Percentiles rank a stretch among this genome's conserved stretches.
Evolutionary conservation across 2,329 filamentous ascomycete genomes (phyloP).

Genomic region (Daldinia eschscholtzii): DNA sequence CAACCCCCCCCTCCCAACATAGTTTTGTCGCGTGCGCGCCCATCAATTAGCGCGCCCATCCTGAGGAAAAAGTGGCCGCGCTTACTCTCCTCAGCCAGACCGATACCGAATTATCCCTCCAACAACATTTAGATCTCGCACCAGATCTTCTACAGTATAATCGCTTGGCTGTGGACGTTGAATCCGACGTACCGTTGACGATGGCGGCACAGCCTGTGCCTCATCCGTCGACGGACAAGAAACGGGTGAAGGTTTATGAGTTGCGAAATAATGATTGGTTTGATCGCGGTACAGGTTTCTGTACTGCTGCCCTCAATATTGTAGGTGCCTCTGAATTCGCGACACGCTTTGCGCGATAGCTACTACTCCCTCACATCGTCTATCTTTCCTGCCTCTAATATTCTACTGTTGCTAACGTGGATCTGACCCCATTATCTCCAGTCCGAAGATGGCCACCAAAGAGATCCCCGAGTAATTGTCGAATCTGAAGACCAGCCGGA

Average conservation of each 20-base stretch:
- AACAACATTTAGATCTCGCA: slow-evolving; percentile 70
- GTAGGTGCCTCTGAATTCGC: slow-evolving; percentile 64
- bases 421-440: slow-evolving; percentile 48
- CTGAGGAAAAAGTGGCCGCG: slow-evolving; percentile 63
- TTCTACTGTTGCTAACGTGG: slow-evolving; percentile 31
- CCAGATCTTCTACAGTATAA: slow-evolving; percentile 66
- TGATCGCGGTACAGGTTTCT: slow-evolving; percentile 96
- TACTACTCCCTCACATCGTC: slow-evolving; percentile 32
- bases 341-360: slow-evolving; percentile 18
- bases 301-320: slow-evolving; percentile 79
- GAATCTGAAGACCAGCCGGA: slow-evolving; percentile 93
- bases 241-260: slow-evolving; percentile 98
- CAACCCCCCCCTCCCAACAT: slow-evolving; percentile 18
- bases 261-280: slow-evolving; percentile 99
- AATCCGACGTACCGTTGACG: slow-evolving; percentile 71
- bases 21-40: slow-evolving; percentile 51
- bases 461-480: slow-evolving; percentile 89
- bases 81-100: slow-evolving; percentile 67
- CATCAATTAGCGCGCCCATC: slow-evolving; percentile 52
- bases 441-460: slow-evolving; percentile 71
- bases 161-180: slow-evolving; percentile 64
- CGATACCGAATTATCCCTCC: slow-evolving; percentile 69
- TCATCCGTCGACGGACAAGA: slow-evolving; percentile 75
- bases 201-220: slow-evolving; percentile 78
- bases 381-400: slow-evolving; percentile 1